Evolutionary conservation across 2,329 filamentous ascomycete species (phyloP), one percentile per base, ranked within the genome.

Genomic region (Aspergillus fructus): DNA sequence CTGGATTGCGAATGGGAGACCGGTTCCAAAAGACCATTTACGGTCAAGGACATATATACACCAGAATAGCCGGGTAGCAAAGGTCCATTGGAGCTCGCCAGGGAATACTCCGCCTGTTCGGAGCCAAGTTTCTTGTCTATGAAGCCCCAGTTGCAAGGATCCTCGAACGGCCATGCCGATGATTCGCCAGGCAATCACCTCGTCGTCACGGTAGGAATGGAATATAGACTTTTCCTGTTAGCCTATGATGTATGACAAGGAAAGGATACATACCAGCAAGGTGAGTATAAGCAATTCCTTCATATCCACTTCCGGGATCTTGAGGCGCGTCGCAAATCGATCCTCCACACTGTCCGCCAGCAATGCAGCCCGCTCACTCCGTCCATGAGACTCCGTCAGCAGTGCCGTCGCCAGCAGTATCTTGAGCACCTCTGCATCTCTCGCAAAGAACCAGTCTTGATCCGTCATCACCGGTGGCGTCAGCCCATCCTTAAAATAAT

Each of bases 371-470:
- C 65, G 82, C 41, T 89, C 83, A 70, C 90, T 93, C 59, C 89
- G 85, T 0, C 91, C 92, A 63, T 88, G 85, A 6, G 87, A 88
- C 70, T 96, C 90, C 4, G 91, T 83, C 1, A 88, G 82, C 58
- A 94, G 74, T 0, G 88, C 89, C 60, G 84, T 89, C 60, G 90
- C 91, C 67, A 96, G 79, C 2, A 96, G 81, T 63, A 96, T 84
- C 73, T 96, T 97, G 49, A 96, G 78, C 45, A 90, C 80, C 53
- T 90, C 83, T 0, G 89, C 83, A 59, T 86, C 81, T 15, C 71
- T 66, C 0, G 71, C 71, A 56, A 70, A 71, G 49, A 74, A 74
- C 71, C 71, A 74, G 33, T 72, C 66, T 53, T 71, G 66, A 9
- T 72, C 67, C 3, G 60, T 58, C 17, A 54, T 46, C n/a, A 13